These are phyloP conservation scores for Talaromyces ruber DNA, from an alignment of 495 filamentous ascomycete species.

Conservation along the genomic window DNA sequence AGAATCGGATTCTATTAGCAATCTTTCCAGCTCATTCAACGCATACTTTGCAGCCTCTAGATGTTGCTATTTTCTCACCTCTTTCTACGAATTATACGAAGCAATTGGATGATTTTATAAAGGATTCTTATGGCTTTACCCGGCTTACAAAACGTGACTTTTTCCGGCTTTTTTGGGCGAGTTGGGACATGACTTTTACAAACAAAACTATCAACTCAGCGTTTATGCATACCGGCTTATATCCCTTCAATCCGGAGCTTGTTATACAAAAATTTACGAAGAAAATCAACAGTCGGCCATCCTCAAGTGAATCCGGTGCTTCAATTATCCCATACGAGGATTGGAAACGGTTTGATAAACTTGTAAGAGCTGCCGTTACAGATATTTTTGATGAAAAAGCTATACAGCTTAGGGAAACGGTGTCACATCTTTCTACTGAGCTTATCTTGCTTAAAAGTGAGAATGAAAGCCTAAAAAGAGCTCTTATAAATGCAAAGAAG, in stretches of 20 bases:
- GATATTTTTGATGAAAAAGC: background rate
- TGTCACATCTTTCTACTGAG: background rate
- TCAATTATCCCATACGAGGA: background rate
- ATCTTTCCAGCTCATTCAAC: background rate
- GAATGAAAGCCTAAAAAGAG: background rate
- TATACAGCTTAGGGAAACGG: background rate
- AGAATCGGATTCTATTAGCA: background rate
- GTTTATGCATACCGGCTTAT: background rate
- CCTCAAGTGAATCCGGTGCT: background rate
- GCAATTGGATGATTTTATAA: constrained; percentile 3
- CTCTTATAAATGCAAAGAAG: background rate
- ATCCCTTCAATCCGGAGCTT: background rate
- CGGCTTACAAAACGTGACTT: background rate
- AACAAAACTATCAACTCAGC: background rate
- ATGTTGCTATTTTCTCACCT: constrained; percentile 2
- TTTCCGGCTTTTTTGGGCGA: background rate
- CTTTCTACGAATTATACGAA: constrained; percentile 2
- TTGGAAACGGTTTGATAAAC: background rate
- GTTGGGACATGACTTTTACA: background rate
- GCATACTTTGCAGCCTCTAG: constrained; percentile 5
- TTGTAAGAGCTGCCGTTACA: background rate
- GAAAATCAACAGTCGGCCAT: background rate
- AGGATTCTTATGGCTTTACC: background rate
- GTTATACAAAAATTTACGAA: background rate
- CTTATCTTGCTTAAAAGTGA: background rate